phyloP scores from a whole-genome alignment of 305 asterid species.

The Fraxinus greggii region DNA sequence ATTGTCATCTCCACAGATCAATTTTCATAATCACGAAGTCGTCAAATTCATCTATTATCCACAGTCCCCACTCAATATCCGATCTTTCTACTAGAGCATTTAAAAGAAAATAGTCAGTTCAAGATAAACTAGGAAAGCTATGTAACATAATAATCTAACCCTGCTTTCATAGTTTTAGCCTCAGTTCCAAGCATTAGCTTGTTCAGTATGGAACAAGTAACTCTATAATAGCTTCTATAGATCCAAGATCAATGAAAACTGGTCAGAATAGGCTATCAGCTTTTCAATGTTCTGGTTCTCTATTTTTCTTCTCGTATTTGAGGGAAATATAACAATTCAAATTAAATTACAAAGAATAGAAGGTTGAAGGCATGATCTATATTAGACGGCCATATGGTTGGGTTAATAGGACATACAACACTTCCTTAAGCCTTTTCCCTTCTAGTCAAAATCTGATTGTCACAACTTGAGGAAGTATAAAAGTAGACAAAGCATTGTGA shows the following conservation, averaged over 20 bases:
- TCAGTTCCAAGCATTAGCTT: neutral
- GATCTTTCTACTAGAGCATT: neutral
- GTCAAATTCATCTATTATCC: neutral
- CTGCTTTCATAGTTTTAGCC: neutral
- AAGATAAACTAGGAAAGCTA: neutral
- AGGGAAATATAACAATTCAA: neutral
- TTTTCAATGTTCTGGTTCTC: neutral
- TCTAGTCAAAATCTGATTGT: neutral
- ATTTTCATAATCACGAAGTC: neutral
- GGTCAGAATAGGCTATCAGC: neutral
- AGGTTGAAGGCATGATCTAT: neutral
- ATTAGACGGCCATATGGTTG: neutral
- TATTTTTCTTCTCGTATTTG: neutral
- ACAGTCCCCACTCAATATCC: neutral
- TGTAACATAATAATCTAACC: neutral
- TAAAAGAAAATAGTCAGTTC: neutral
- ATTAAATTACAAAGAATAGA: neutral
- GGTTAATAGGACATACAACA: neutral
- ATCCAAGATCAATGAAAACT: neutral
- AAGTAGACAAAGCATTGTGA: neutral
- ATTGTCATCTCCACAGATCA: neutral
- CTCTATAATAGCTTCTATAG: neutral
- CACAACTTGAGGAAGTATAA: neutral
- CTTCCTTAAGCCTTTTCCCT: neutral
- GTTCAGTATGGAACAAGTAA: neutral